Percentiles rank a stretch among this genome's conserved stretches.
Conservation (phyloP, 1,284 basidiomycete species). For the Leccinum subrobustum region DNA sequence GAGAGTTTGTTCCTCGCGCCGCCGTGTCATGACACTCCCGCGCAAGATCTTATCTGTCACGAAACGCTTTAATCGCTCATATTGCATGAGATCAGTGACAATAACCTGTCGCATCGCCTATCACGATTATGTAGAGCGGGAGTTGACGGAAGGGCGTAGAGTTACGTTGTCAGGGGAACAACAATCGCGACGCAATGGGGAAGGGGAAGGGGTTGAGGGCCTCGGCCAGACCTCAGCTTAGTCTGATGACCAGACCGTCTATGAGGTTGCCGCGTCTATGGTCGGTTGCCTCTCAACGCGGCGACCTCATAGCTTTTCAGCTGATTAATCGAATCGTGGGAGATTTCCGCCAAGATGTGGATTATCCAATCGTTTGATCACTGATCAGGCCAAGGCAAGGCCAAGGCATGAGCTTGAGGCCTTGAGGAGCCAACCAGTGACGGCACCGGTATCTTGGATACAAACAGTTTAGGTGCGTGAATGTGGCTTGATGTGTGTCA, state of each 20-base stretch:
- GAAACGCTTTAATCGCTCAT: constrained; percentile 5
- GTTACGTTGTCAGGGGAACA: neutral
- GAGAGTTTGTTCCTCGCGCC: neutral
- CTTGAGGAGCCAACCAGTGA: neutral
- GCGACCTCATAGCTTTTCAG: too few species aligned
- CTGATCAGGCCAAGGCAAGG: neutral
- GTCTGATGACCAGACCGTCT: too few species aligned
- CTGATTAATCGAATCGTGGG: neutral
- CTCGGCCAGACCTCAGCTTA: too few species aligned
- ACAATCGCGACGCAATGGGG: neutral
- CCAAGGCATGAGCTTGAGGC: neutral
- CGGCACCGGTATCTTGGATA: constrained; percentile 13
- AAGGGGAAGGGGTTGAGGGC: neutral
- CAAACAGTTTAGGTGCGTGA: neutral
- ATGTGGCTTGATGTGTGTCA: neutral
- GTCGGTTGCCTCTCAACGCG: too few species aligned
- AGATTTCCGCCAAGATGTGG: constrained; percentile 14
- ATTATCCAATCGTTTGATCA: neutral
- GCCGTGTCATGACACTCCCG: neutral
- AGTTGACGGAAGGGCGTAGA: neutral
- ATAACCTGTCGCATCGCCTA: neutral
- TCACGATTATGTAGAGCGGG: neutral
- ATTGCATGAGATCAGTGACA: neutral
- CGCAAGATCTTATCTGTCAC: constrained; percentile 1
- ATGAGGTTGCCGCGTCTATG: too few species aligned